These are phyloP conservation scores for Juncus inflexus DNA, from an alignment of 176 grass and related monocot genomes.

Conservation along the genomic window DNA sequence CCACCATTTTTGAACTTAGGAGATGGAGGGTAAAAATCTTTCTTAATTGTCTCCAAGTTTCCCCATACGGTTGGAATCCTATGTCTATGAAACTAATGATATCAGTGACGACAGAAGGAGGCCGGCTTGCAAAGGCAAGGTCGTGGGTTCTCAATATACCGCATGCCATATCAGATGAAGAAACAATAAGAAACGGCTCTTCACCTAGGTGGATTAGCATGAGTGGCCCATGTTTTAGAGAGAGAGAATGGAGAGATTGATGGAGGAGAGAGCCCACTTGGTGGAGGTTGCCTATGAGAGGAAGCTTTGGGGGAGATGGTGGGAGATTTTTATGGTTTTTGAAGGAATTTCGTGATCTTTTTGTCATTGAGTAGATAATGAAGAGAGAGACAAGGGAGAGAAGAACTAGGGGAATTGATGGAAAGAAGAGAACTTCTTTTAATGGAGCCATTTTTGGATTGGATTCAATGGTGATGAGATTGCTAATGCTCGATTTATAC, in stretches of 20 bases:
- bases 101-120: neutral
- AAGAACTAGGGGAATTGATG: neutral
- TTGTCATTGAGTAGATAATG: neutral
- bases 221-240: conserved; percentile 18
- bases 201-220: conserved; percentile 24
- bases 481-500: no score
- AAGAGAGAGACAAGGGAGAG: neutral
- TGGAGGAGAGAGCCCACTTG: conserved; percentile 20
- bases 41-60: conserved; percentile 21
- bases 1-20: neutral
- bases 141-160: conserved; percentile 30
- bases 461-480: no score
- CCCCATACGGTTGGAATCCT: conserved; percentile 13
- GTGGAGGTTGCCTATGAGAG: conserved; percentile 30
- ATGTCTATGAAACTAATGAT: neutral
- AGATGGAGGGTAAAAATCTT: conserved; percentile 26
- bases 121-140: conserved; percentile 17
- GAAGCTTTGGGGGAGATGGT: conserved; percentile 29
- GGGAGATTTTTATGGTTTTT: neutral
- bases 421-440: neutral
- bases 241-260: conserved; percentile 18
- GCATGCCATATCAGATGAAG: conserved; percentile 23
- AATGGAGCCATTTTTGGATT: no score
- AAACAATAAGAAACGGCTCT: conserved; percentile 23
- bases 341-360: neutral